Base-by-base conservation (phyloP, 257 asterid genomes). In the Nicotiana undulata region DNA sequence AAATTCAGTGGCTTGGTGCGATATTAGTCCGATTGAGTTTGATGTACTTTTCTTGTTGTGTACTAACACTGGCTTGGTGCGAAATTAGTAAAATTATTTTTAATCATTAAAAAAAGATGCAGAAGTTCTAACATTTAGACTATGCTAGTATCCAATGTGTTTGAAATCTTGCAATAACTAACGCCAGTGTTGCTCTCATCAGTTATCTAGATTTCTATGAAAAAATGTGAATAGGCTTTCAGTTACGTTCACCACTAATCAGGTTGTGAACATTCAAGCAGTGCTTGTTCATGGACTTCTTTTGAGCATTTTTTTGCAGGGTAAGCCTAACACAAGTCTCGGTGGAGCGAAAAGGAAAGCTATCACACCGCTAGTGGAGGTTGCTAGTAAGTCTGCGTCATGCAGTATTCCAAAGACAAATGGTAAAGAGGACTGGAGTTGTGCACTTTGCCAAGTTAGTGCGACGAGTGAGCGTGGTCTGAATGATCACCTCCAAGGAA, bases 371-470 rank as follows among this genome's bases (percentile, higher is more conserved):
- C 40, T 85, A 61, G 84, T n/a, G 56, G 80, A 63, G 37, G 83
- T 67, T 79, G 52, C 68, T 56, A 26, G 28, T 32, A 79, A 74
- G 78, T 72, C 80, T 64, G 79, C 61, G 1, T 20, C 86, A 15
- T 28, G 28, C 63, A 16, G 7, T 70, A 81, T 80, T n/a, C 37
- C 46, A n/a, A 82, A 61, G 83, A 90, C 80, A 84, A 87, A 81
- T 85, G 63, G 56, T 11, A 85, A 82, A 75, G 81, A 81, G 72
- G 91, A 84, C 55, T 91, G 87, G 93, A 75, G 83, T 74, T 91
- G 97, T 86, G 86, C 83, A 12, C 81, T 93, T 61, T 93, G 98
- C 79, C 87, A 88, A 40, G 87, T 88, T 40, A 85, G 81, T 24
- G 81, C 88, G 61, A 74, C 84, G 17, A 82, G 83, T 18, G 86